Conservation (phyloP, 495 filamentous ascomycete species). For the Aspergillus campestris region DNA sequence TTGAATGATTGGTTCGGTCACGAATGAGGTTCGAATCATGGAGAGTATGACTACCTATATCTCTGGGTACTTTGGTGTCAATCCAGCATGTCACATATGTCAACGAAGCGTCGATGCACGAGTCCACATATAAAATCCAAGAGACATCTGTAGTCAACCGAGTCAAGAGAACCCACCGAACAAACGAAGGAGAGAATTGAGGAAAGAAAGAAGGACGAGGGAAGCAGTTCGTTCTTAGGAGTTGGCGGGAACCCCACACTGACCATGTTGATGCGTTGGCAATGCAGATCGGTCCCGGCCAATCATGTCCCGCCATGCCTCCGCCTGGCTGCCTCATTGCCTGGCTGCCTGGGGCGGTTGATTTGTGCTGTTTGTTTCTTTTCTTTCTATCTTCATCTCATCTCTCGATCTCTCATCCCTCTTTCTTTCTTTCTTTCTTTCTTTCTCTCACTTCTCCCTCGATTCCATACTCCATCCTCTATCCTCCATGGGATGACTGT, state of each 20-base stretch:
- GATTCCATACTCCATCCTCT: not conserved
- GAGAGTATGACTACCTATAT: too few relatives aligned
- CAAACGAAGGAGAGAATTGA: not conserved
- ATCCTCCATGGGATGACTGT: not conserved
- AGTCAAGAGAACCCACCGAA: too few relatives aligned
- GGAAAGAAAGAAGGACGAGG: not conserved
- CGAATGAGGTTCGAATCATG: too few relatives aligned
- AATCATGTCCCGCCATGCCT: slow-evolving; percentile 14
- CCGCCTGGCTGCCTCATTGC: too few relatives aligned
- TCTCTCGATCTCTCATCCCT: not conserved
- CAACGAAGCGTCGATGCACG: too few relatives aligned
- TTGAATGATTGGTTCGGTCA: too few relatives aligned
- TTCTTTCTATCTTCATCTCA: not conserved
- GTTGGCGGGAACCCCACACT: slow-evolving; percentile 14
- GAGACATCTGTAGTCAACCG: too few relatives aligned
- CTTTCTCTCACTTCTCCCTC: not conserved
- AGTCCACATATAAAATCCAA: too few relatives aligned
- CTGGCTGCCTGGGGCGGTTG: too few relatives aligned
- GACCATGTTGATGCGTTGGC: slow-evolving; percentile 34
- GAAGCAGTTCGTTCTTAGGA: slow-evolving; percentile 2
- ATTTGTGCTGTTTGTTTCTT: not conserved
- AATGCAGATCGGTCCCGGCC: slow-evolving; percentile 18
- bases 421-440: slow-evolving; percentile 7
- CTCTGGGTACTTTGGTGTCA: too few relatives aligned
- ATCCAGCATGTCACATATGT: too few relatives aligned